Evolutionary conservation across 768 basidiomycete genomes (phyloP).

Genomic region (Macrolepiota albuminosa): DNA sequence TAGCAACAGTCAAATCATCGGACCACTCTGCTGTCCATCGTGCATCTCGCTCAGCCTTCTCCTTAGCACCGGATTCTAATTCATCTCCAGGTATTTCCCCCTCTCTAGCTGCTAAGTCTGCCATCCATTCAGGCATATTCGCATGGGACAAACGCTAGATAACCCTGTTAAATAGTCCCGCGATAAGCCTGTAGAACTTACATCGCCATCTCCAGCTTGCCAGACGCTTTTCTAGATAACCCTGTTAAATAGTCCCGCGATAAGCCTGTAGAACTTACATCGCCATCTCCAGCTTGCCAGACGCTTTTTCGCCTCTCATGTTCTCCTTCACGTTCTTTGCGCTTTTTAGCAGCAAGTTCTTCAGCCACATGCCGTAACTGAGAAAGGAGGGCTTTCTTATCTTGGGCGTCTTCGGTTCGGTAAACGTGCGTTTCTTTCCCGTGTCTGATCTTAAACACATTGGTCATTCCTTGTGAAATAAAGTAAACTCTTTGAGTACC

Average conservation of each 20-base stretch:
- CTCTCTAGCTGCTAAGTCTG: constrained; percentile 55
- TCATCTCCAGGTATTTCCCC: constrained; percentile 44
- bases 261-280: constrained; percentile 19
- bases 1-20: constrained; percentile 87
- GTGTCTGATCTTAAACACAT: constrained; percentile 92
- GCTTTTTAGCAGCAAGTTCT: constrained; percentile 79
- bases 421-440: constrained; percentile 95
- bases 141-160: constrained; percentile 32
- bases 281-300: constrained; percentile 50
- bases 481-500: background rate
- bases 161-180: background rate
- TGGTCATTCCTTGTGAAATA: constrained; percentile 61
- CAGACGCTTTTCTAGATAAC: constrained; percentile 54
- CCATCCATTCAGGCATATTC: constrained; percentile 73
- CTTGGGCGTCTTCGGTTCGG: constrained; percentile 71
- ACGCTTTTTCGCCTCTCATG: constrained; percentile 85
- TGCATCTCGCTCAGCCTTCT: constrained; percentile 74
- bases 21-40: constrained; percentile 90
- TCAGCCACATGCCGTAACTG: constrained; percentile 93
- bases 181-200: constrained; percentile 13
- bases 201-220: constrained; percentile 43
- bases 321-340: constrained; percentile 92
- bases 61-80: constrained; percentile 45
- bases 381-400: constrained; percentile 82
- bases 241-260: background rate